Conservation (phyloP, 2,329 filamentous ascomycete species). For the Pseudogymnoascus destructans region DNA sequence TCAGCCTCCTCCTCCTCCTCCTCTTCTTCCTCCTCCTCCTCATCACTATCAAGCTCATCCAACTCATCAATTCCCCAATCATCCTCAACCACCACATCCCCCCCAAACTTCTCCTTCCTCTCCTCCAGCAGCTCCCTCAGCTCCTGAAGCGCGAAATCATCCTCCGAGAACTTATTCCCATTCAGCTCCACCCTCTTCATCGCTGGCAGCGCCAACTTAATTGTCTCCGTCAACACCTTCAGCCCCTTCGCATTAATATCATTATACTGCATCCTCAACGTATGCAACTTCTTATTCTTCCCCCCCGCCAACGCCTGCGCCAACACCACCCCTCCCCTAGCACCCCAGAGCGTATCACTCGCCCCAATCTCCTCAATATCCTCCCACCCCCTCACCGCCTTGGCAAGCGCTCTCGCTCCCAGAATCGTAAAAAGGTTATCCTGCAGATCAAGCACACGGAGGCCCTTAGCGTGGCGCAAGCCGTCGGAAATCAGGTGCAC, state of each 20-base stretch:
- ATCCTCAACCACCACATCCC: slow-evolving; percentile 57
- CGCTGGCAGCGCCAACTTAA: slow-evolving; percentile 54
- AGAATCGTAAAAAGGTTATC: slow-evolving; percentile 90
- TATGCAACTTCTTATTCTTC: slow-evolving; percentile 66
- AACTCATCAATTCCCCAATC: slow-evolving; percentile 78
- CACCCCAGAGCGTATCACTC: slow-evolving; percentile 73
- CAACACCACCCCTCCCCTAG: slow-evolving; percentile 62
- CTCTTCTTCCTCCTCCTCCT: slow-evolving; percentile 56
- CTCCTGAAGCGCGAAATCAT: slow-evolving; percentile 57
- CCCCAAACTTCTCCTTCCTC: slow-evolving; percentile 61
- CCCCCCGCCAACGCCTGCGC: slow-evolving; percentile 61
- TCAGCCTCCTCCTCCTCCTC: slow-evolving; percentile 43
- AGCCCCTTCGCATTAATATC: slow-evolving; percentile 73
- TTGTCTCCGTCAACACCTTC: slow-evolving; percentile 56
- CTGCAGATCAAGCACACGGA: slow-evolving; percentile 78
- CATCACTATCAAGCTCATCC: slow-evolving; percentile 55
- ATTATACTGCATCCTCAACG: slow-evolving; percentile 80
- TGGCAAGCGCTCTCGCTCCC: slow-evolving; percentile 66
- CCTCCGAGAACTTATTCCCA: slow-evolving; percentile 87
- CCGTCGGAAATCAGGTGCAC: slow-evolving; percentile 67
- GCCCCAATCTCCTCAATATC: slow-evolving; percentile 72
- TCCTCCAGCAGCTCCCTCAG: slow-evolving; percentile 61
- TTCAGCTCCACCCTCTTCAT: slow-evolving; percentile 85
- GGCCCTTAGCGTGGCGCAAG: slow-evolving; percentile 51
- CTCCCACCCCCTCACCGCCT: slow-evolving; percentile 61